phyloP scores from a whole-genome alignment of 805 yeast genomes.

The Yarrowia phangngaensis region DNA sequence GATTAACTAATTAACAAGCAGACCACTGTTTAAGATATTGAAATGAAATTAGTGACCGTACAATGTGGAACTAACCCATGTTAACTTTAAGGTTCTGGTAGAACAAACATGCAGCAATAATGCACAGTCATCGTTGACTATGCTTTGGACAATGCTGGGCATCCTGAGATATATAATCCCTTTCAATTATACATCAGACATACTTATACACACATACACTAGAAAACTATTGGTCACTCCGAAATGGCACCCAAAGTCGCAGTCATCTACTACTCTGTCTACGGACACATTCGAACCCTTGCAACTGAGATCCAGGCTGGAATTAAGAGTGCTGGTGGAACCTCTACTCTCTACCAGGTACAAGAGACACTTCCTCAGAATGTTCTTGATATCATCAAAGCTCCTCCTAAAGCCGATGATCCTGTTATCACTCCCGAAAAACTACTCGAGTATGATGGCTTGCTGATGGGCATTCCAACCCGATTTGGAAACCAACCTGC shows the following conservation, averaged over 20 bases:
- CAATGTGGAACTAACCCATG: too few relatives aligned
- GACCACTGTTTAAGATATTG: too few relatives aligned
- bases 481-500: constrained; percentile 73
- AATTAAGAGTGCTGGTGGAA: constrained; percentile 62
- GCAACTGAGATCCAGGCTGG: constrained; percentile 71
- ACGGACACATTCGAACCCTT: constrained; percentile 68
- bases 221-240: too few relatives aligned
- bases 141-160: too few relatives aligned
- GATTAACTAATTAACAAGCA: too few relatives aligned
- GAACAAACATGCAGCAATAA: too few relatives aligned
- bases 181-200: too few relatives aligned
- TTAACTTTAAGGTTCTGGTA: too few relatives aligned
- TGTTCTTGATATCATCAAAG: constrained; percentile 57
- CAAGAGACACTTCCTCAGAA: constrained; percentile 71
- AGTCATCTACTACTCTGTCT: constrained; percentile 73
- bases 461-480: constrained; percentile 76
- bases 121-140: too few relatives aligned
- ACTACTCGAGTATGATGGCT: constrained; percentile 62
- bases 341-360: constrained; percentile 70
- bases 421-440: constrained; percentile 59
- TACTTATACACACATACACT: too few relatives aligned
- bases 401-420: constrained; percentile 48
- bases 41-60: too few relatives aligned
- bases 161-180: too few relatives aligned
- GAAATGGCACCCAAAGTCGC: constrained; percentile 51